Evolutionary conservation across 2,329 filamentous ascomycete species (phyloP), one percentile per base, ranked within the genome.

Genomic region (Pleoardoris graminearum): DNA sequence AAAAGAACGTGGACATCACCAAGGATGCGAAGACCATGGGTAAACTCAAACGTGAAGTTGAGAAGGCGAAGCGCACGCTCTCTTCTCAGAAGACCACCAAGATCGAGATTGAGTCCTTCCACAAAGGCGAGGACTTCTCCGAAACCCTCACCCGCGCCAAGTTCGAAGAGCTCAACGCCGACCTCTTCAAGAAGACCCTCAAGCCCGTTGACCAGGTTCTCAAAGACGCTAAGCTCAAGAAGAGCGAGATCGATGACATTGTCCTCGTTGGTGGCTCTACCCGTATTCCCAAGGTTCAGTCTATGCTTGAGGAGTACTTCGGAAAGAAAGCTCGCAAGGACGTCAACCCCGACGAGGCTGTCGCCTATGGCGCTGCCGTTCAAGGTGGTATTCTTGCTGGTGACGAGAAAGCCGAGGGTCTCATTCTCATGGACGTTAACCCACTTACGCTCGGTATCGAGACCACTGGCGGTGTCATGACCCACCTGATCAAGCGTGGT

Each of bases 341-440:
- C 79, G 96, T 99, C 77, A 97, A 97, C 86, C 94, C 94, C 67
- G 94, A 99, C 73, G 94, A 97, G 83, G 94, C 94, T 80, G 94
- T 97, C 66, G 94, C 94, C 73, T 97, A 92, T 76, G 94, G 94
- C 80, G 94, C 94, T 60, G 93, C 94, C 66, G 91, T 97, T 66
- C 94, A 99, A 81, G 94, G 89, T 80, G 93, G 92, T 88, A 87
- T 97, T 72, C 83, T 99, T 58, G 89, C 91, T 66, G 91, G 91
- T 63, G 91, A 97, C 80, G 85, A 88, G 71, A 88, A 87, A 71
- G 89, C 90, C 59, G 81, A 79, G n/a, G 85, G 87, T 3, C 76
- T 96, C 59, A 90, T 97, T 72, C 90, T 96, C 68, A 94, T 97
- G 90, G 92, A 97, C 70, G 92, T 97, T 77, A 96, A 96, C 85